Evolutionary conservation across 139 green algal genomes (phyloP).

Genomic region (Coelastrella sp.): DNA sequence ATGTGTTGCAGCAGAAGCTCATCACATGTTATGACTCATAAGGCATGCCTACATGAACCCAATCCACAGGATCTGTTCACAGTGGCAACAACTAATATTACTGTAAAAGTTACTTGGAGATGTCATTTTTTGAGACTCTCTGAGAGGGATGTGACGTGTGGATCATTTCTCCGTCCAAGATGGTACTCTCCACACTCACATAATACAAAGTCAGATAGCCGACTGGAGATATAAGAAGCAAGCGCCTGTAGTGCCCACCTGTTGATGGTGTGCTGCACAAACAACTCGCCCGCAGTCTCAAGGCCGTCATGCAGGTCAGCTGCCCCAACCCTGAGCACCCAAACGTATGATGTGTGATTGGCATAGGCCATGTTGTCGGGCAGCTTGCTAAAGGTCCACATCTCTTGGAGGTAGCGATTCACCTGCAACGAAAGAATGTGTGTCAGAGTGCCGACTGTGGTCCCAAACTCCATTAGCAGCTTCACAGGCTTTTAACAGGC

Average conservation of each 20-base stretch:
- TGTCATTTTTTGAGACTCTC: too few relatives aligned
- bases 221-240: neutral
- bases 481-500: neutral
- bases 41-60: too few relatives aligned
- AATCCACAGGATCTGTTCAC: too few relatives aligned
- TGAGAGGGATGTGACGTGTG: too few relatives aligned
- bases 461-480: neutral
- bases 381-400: slow-evolving; percentile 8
- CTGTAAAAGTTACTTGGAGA: too few relatives aligned
- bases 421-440: neutral
- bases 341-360: neutral
- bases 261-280: slow-evolving; percentile 14
- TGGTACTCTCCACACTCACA: too few relatives aligned
- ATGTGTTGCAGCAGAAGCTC: too few relatives aligned
- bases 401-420: slow-evolving; percentile 14
- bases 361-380: neutral
- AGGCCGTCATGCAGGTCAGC: slow-evolving; percentile 18
- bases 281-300: neutral
- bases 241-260: neutral
- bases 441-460: neutral
- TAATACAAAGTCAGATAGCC: too few relatives aligned
- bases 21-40: too few relatives aligned
- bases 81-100: too few relatives aligned
- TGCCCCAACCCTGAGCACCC: neutral
- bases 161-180: too few relatives aligned